Conservation (phyloP, 805 yeast genomes). For the Komagataella phaffii region DNA sequence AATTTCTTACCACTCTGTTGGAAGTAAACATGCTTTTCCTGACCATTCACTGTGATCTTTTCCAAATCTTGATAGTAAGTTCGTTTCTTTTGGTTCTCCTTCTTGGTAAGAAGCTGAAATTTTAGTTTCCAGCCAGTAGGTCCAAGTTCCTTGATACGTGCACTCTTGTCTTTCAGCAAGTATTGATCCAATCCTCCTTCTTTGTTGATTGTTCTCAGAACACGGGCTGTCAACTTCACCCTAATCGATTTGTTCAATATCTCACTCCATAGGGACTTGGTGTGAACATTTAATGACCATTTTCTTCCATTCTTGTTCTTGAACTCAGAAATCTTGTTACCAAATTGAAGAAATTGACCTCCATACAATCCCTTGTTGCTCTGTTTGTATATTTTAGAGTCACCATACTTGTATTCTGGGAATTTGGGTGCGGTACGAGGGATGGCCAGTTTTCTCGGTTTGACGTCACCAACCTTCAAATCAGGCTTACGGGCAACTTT, state of each 20-base stretch:
- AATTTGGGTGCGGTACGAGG: conserved; percentile 29
- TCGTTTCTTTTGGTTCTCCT: conserved; percentile 25
- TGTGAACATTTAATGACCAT: conserved; percentile 75
- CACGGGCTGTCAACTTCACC: conserved; percentile 63
- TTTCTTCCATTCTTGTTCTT: conserved; percentile 58
- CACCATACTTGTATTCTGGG: conserved; percentile 73
- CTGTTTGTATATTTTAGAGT: conserved; percentile 65
- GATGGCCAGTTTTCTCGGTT: conserved; percentile 24
- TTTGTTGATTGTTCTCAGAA: conserved; percentile 72
- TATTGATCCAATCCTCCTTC: conserved; percentile 95
- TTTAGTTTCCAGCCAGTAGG: conserved; percentile 86
- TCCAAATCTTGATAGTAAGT: conserved; percentile 22
- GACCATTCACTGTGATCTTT: conserved; percentile 15
- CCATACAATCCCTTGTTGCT: conserved; percentile 85
- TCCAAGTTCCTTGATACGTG: conserved; percentile 86
- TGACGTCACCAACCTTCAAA: conserved; percentile 40
- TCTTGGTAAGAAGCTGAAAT: conserved; percentile 47
- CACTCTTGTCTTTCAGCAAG: conserved; percentile 73
- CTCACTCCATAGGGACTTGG: conserved; percentile 75
- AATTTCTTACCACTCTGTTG: conserved; percentile 33
- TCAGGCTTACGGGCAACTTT: conserved; percentile 27
- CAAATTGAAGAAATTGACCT: conserved; percentile 67
- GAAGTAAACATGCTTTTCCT: conserved; percentile 30
- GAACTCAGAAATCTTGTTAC: conserved; percentile 67
- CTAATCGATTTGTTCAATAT: conserved; percentile 42